Conservation (phyloP, 2,329 filamentous ascomycete genomes). For the Fusarium palustre region DNA sequence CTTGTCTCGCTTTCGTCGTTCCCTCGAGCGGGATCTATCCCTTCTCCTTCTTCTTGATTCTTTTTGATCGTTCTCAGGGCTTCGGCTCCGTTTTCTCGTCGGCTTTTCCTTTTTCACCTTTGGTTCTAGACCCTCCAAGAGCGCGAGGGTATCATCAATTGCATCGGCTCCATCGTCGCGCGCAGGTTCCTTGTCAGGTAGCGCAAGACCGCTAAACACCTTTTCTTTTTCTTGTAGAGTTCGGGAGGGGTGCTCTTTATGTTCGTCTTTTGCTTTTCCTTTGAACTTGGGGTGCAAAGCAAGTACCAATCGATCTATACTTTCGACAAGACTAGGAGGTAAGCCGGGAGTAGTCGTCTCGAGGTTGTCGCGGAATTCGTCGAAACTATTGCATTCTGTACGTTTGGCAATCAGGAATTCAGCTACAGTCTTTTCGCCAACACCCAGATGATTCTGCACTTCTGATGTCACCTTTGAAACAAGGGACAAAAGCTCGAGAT, state of each 20-base stretch:
- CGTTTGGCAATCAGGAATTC: conserved; percentile 97
- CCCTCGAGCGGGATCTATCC: conserved; percentile 57
- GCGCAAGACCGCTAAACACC: conserved; percentile 89
- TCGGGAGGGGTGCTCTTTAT: conserved; percentile 55
- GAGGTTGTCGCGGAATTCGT: conserved; percentile 81
- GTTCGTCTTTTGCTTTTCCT: conserved; percentile 58
- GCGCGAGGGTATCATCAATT: conserved; percentile 92
- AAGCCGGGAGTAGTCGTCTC: conserved; percentile 74
- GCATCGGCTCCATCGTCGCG: conserved; percentile 65
- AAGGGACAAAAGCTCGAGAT: conserved; percentile 91
- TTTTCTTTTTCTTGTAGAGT: conserved; percentile 79
- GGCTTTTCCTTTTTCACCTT: conserved; percentile 66
- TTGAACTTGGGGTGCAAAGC: conserved; percentile 95
- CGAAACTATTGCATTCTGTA: conserved; percentile 74
- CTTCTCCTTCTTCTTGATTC: conserved; percentile 57
- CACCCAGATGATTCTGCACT: conserved; percentile 91
- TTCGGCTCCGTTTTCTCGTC: conserved; percentile 69
- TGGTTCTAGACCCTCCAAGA: conserved; percentile 86
- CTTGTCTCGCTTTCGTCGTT: conserved; percentile 53
- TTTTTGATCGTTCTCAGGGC: conserved; percentile 62
- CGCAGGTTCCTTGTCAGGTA: conserved; percentile 77
- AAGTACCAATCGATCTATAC: conserved; percentile 86
- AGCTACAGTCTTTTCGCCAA: conserved; percentile 93
- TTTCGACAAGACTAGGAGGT: conserved; percentile 87
- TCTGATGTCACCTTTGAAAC: conserved; percentile 95